Conservation (phyloP, 83 land plant genomes). For the Picea mariana region DNA sequence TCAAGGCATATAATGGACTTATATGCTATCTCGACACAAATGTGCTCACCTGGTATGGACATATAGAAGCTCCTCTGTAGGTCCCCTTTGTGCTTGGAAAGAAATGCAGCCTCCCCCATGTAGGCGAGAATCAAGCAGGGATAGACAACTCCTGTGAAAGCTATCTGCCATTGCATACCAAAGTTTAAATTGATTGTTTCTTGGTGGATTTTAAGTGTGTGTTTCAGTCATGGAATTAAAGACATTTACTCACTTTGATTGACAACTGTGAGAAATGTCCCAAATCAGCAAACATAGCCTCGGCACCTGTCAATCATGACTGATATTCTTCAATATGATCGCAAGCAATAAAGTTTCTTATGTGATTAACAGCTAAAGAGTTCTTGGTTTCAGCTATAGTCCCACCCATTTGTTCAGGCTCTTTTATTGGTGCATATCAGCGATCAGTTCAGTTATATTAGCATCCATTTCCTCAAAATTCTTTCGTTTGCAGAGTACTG, state of each 20-base stretch:
- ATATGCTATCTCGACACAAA: neutral
- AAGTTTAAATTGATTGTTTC: neutral
- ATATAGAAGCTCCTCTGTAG: constrained; percentile 58
- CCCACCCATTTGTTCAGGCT: too few species aligned
- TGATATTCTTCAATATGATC: neutral
- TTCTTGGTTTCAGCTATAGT: too few species aligned
- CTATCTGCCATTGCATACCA: constrained; percentile 41
- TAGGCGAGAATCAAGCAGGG: constrained; percentile 77
- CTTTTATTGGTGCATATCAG: too few species aligned
- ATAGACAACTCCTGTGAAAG: constrained; percentile 57
- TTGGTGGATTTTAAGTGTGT: neutral
- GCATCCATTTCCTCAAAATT: too few species aligned
- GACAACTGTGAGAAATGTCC: constrained; percentile 70
- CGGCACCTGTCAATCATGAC: constrained; percentile 46
- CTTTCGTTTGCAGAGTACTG: too few species aligned
- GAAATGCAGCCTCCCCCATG: constrained; percentile 85
- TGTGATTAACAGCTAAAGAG: neutral
- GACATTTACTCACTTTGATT: constrained; percentile 51
- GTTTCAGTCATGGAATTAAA: neutral
- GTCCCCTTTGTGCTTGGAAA: constrained; percentile 52
- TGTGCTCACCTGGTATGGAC: constrained; percentile 63
- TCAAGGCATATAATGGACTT: neutral
- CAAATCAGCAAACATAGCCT: constrained; percentile 83
- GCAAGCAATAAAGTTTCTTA: neutral
- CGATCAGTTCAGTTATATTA: too few species aligned